Percentiles rank a stretch among this genome's conserved stretches.
These are phyloP conservation scores for Suillus clintonianus DNA, from an alignment of 768 basidiomycete species.

Conservation along the genomic window DNA sequence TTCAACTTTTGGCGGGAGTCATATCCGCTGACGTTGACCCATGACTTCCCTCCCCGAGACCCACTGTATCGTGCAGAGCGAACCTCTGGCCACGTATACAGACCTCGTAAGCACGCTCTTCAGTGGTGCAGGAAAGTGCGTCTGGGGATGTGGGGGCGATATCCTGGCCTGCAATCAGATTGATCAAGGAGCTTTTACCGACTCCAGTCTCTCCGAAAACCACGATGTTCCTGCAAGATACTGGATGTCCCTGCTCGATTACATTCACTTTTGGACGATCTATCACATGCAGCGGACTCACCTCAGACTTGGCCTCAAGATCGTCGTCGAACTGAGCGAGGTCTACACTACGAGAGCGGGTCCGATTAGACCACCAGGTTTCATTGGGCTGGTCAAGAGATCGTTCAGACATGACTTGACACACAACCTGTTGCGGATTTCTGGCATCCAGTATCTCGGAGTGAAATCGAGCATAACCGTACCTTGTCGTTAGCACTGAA, in stretches of 20 bases:
- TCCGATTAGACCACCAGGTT: not conserved
- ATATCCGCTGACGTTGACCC: constrained; percentile 9
- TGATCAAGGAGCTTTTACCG: constrained; percentile 47
- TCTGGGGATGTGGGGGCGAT: constrained; percentile 34
- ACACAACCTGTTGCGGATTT: not conserved
- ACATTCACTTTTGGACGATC: not conserved
- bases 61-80: constrained; percentile 35
- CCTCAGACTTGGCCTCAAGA: not conserved
- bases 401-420: not conserved
- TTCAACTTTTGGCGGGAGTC: constrained; percentile 22
- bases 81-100: constrained; percentile 22
- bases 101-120: constrained; percentile 26
- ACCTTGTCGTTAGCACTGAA: not conserved
- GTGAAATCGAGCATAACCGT: not conserved
- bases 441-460: not conserved
- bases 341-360: not conserved
- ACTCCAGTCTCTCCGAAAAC: constrained; percentile 47
- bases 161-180: constrained; percentile 35
- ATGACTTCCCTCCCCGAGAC: constrained; percentile 21
- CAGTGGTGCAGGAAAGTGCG: constrained; percentile 38
- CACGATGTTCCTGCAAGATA: constrained; percentile 32
- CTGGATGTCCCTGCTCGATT: not conserved
- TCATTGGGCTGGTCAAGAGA: not conserved
- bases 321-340: not conserved
- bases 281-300: not conserved